Evolutionary conservation across 2,329 filamentous ascomycete species (phyloP), one percentile per base, ranked within the genome.

Genomic region (Monosporascus sp.): DNA sequence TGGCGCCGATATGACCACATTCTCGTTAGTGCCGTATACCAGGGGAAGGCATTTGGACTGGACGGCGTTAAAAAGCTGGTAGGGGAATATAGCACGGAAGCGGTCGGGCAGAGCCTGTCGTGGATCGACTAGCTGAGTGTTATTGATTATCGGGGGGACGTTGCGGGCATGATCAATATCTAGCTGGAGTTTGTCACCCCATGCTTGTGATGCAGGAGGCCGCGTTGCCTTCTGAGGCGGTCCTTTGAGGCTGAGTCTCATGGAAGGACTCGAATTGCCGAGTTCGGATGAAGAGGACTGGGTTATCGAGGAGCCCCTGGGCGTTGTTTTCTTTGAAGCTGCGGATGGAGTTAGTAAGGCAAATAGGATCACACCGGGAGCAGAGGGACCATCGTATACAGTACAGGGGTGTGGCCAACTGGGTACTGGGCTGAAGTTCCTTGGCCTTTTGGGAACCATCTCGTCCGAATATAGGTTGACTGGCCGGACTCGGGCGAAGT

Each of bases 1-100:
- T 0, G 90, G 90, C 7, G 90, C 87, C 1, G 89, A 86, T 15
- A 95, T 75, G 0, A 94, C 88, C 15, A 94, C 75, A 58, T 95
- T 96, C 66, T 90, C 80, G 59, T 85, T 80, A 0, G 81, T 82
- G 6, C 77, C 72, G 65, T 89, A 93, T 1, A 89, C 77, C 0
- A 76, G 67, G 0, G 77, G 66, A 60, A 93, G 94, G 61, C 87
- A 90, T 64, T 86, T 90, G 0, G 90, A 94, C 63, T 95, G 90
- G 0, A 93, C 80, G 6, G 86, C 88, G 65, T 95, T 96, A 72
- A 96, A 90, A 0, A 87, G 69, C 1, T 83, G 79, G 58, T 88
- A 94, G 0, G 84, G 79, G 61, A 94, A 95, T 0, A 93, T 67
- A 1, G 80, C 71, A 22, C 83, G 81, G 58, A 90, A 83, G 38